Percentiles rank a stretch among this genome's conserved stretches.
These are phyloP conservation scores for Blastocystis sp. DNA, from an alignment of 352 stramenopile genomes.

Conservation along the genomic window DNA sequence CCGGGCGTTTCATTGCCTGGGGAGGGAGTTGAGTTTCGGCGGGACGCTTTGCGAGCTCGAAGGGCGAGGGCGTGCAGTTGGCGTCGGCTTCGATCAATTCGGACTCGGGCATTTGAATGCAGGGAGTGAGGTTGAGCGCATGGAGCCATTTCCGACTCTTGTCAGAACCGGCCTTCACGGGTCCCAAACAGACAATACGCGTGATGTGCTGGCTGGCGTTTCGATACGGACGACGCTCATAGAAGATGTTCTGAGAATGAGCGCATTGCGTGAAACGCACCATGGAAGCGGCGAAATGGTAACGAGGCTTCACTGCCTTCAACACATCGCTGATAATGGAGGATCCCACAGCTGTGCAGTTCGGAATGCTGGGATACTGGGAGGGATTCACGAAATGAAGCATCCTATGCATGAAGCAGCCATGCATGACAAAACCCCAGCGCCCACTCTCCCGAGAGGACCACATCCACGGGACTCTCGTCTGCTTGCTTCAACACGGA, in stretches of 20 bases:
- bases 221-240: constrained; percentile 63
- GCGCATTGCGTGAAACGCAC: background rate
- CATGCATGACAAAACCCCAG: background rate
- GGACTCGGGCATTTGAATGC: background rate
- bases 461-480: constrained; percentile 20
- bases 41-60: constrained; percentile 4
- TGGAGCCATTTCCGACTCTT: constrained; percentile 69
- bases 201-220: constrained; percentile 33
- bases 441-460: constrained; percentile 54
- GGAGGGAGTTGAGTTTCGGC: background rate
- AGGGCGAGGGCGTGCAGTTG: constrained; percentile 2
- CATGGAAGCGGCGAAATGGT: constrained; percentile 62
- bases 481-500: background rate
- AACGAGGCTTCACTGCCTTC: constrained; percentile 22
- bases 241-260: constrained; percentile 55
- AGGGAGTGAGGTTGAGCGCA: constrained; percentile 39
- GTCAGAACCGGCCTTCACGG: constrained; percentile 45
- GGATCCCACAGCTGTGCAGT: constrained; percentile 11
- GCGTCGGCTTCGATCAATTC: constrained; percentile 6
- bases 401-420: constrained; percentile 6
- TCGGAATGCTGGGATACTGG: constrained; percentile 41
- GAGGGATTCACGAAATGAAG: constrained; percentile 22
- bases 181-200: constrained; percentile 52
- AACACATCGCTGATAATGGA: constrained; percentile 39
- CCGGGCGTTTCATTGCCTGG: background rate